Base-by-base conservation (phyloP, 148 eudicot genomes). In the Diospyros kaki region DNA sequence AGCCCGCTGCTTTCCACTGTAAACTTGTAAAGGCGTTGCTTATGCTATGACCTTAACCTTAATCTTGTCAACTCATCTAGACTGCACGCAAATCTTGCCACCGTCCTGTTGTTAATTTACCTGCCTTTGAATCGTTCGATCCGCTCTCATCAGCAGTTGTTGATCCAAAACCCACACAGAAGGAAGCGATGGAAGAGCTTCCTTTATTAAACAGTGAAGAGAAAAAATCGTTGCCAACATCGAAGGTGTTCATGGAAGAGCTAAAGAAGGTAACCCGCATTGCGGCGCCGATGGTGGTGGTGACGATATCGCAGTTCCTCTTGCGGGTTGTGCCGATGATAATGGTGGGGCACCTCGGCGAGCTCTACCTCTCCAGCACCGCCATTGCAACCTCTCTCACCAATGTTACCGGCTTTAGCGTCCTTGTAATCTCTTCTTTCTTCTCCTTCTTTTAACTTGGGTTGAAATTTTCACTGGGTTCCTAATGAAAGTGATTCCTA, bases 351-450 rank as follows among this genome's bases (percentile, higher is more conserved):
- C 87, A 79, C 54, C 79, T 79, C 11, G 78, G 83, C 7, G 76
- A 81, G 60, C 78, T 83, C 18, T 68, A 77, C 4, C 81, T 86
- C 55, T 80, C 89, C 6, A 78, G 81, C 40, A 81, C 75, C 10
- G 79, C 87, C 0, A 66, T 86, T 4, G 83, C 89, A 50, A 72
- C 79, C 63, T 83, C 87, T n/a, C 40, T 86, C 50, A 71, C 89
- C 59, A 75, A 78, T 8, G 81, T 86, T 59, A 66, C 89, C 55
- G 87, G 89, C 73, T 82, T 77, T 69, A 81, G 81, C 67, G 15
- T 84, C 38, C 70, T 79, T 28, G 89, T 79, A 64, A 41, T 39
- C 10, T 51, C 41, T 48, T 50, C 5, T 14, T 40, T 51, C 44
- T 44, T 15, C 2, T 56, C 39, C 58, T 12, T 6, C 2, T 50